Evolutionary conservation across 164 flowering plant species (phyloP).

Genomic region (Echeveria elegans): DNA sequence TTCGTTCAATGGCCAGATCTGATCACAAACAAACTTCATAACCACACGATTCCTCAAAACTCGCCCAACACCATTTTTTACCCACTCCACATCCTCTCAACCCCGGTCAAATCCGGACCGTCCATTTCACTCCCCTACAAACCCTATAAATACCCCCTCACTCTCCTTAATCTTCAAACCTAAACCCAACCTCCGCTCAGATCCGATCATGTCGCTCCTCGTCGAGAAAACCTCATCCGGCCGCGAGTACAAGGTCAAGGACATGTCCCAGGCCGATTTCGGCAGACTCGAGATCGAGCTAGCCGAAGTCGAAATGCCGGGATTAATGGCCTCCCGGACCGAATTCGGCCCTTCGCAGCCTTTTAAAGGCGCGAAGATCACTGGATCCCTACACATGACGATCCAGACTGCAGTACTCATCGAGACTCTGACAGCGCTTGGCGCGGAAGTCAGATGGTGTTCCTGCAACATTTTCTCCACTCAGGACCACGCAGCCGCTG

Average conservation of each 20-base stretch:
- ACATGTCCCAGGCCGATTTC: not conserved
- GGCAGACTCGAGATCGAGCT: not conserved
- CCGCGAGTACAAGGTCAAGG: not conserved
- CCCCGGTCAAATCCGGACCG: not conserved
- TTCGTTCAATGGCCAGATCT: not conserved
- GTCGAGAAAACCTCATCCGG: not conserved
- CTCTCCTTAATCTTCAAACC: not conserved
- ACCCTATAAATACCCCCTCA: not conserved
- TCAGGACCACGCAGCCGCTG: slow-evolving; percentile 8
- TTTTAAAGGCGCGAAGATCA: not conserved
- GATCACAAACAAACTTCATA: not conserved
- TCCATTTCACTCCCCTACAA: not conserved
- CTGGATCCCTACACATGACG: not conserved
- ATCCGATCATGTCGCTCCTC: not conserved
- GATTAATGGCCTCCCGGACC: not conserved
- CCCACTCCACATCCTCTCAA: not conserved
- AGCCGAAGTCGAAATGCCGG: not conserved
- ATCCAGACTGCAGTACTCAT: not conserved
- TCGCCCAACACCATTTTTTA: not conserved
- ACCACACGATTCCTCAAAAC: not conserved
- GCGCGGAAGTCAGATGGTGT: not conserved
- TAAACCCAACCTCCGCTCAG: no score
- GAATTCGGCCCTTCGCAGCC: not conserved
- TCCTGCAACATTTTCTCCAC: not conserved
- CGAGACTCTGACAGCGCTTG: not conserved